Conservation (phyloP, 768 basidiomycete species). For the Boletus speciosus region DNA sequence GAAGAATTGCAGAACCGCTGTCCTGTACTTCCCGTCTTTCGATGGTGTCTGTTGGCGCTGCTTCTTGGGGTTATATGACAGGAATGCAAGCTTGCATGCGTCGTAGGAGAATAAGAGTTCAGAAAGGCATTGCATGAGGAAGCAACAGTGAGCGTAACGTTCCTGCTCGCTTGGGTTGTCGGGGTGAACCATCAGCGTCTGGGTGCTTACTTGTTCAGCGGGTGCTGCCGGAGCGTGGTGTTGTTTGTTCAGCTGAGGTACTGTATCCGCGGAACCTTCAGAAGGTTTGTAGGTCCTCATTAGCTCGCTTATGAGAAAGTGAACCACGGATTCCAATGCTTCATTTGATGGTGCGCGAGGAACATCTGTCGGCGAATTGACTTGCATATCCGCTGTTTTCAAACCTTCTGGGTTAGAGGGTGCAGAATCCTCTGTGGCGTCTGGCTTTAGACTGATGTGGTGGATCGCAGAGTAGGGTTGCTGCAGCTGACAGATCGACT, state of each 20-base stretch:
- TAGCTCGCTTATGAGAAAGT: slow-evolving; percentile 71
- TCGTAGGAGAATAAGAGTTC: slow-evolving; percentile 94
- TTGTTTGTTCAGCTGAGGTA: slow-evolving; percentile 14
- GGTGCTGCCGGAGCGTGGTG: slow-evolving; percentile 1
- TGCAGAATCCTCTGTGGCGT: slow-evolving; percentile 19
- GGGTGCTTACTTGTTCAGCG: slow-evolving; percentile 17
- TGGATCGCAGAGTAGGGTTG: slow-evolving; percentile 56
- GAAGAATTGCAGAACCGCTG: slow-evolving; percentile 72
- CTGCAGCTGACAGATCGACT: slow-evolving; percentile 67
- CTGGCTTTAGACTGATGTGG: slow-evolving; percentile 56
- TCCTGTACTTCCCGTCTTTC: slow-evolving; percentile 69
- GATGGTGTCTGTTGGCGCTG: slow-evolving; percentile 49
- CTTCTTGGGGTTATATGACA: slow-evolving; percentile 71
- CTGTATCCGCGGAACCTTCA: slow-evolving; percentile 28
- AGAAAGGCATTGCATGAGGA: slow-evolving; percentile 88
- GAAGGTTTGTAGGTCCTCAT: slow-evolving; percentile 55
- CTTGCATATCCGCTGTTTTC: slow-evolving; percentile 53
- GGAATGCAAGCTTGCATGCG: slow-evolving; percentile 81
- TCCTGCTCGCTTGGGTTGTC: slow-evolving; percentile 23
- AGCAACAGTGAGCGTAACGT: slow-evolving; percentile 59
- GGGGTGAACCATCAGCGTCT: slow-evolving; percentile 7
- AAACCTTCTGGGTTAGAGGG: slow-evolving; percentile 8
- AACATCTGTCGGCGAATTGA: slow-evolving; percentile 39
- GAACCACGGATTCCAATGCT: slow-evolving; percentile 56
- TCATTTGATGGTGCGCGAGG: slow-evolving; percentile 34